Conservation (phyloP, 176 grass and related monocot species). For the sorghum (Sorghum bicolor) region DNA sequence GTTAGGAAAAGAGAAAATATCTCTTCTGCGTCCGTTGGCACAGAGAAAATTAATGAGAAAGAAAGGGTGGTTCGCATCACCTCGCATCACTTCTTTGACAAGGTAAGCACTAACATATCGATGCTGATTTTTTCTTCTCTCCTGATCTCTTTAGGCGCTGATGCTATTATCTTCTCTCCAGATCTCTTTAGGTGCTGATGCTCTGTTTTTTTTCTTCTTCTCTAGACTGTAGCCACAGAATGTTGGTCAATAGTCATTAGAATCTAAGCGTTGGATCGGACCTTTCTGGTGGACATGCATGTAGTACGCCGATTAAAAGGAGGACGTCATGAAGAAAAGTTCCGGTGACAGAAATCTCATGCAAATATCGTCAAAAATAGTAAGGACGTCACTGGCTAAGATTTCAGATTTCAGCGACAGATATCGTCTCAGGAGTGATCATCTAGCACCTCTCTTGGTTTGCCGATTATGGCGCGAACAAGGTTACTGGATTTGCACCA, state of each 20-base stretch:
- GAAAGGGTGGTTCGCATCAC: neutral
- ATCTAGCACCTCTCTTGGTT: neutral
- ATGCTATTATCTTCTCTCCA: too few relatives aligned
- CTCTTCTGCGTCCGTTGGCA: neutral
- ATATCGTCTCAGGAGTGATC: neutral
- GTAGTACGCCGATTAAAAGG: too few relatives aligned
- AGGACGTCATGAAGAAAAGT: neutral
- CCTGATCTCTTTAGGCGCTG: neutral
- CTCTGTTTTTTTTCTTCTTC: too few relatives aligned
- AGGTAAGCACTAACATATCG: neutral
- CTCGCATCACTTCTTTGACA: conserved; percentile 7
- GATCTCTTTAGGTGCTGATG: too few relatives aligned
- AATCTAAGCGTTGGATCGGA: neutral
- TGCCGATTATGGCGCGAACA: neutral
- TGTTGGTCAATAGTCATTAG: too few relatives aligned
- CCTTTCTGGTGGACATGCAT: neutral
- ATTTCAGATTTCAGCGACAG: too few relatives aligned
- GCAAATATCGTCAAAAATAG: too few relatives aligned
- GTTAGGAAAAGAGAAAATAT: neutral
- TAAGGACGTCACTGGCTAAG: too few relatives aligned
- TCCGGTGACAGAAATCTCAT: too few relatives aligned
- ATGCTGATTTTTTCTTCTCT: neutral
- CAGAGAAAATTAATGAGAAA: neutral
- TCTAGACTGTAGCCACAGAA: too few relatives aligned
- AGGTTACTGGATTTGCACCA: neutral